phyloP scores from a whole-genome alignment of 139 green algal genomes.

The Haematococcus lacustris region DNA sequence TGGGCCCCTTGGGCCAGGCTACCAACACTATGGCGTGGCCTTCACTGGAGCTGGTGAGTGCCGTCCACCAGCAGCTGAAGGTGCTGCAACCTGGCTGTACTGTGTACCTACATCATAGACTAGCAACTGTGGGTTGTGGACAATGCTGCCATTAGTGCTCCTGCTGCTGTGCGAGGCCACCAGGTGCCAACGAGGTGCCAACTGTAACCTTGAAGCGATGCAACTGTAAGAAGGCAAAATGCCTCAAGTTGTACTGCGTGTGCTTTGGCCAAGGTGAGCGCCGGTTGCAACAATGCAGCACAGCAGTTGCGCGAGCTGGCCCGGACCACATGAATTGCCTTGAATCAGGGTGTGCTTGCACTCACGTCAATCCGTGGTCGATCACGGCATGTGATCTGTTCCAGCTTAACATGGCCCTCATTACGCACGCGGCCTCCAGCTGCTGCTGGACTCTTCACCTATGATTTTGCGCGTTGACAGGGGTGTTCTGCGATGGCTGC shows the following conservation, averaged over 20 bases:
- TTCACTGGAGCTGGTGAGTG: too few species aligned
- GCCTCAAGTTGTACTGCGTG: conserved; percentile 90
- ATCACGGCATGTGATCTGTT: neutral
- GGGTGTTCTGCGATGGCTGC: conserved; percentile 57
- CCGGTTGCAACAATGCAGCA: neutral
- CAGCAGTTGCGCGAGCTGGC: neutral
- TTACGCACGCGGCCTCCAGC: too few species aligned
- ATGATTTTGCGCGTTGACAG: conserved; percentile 15
- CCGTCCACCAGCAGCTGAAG: too few species aligned
- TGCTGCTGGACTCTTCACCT: neutral
- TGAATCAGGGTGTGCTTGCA: neutral
- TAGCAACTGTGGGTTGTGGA: too few species aligned
- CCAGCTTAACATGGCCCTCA: neutral
- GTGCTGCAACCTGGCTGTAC: too few species aligned
- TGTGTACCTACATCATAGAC: too few species aligned
- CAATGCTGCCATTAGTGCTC: too few species aligned
- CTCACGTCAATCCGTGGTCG: neutral
- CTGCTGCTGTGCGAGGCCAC: too few species aligned
- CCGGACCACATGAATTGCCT: neutral
- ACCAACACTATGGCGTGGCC: too few species aligned
- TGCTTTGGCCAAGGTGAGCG: conserved; percentile 65
- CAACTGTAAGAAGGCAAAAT: conserved; percentile 85
- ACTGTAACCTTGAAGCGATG: too few species aligned
- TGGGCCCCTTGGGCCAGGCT: too few species aligned
- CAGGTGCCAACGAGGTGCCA: too few species aligned